phyloP scores from a whole-genome alignment of 2,329 filamentous ascomycete species.

The Dryadomyces quercus-mongolicae region DNA sequence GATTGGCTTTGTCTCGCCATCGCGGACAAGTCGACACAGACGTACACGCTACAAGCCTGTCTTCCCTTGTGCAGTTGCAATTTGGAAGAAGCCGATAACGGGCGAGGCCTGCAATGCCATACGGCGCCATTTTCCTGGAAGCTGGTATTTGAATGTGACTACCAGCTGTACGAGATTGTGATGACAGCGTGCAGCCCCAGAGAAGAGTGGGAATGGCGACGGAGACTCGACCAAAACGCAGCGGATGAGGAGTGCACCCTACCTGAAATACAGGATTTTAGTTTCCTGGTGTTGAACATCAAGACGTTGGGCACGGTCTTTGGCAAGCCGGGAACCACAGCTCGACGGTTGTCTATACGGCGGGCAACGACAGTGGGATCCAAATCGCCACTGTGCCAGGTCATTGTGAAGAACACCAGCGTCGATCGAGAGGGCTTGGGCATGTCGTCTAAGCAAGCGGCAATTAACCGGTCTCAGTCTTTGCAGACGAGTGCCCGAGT shows the following conservation, averaged over 20 bases:
- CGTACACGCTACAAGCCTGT: conserved; percentile 64
- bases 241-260: conserved; percentile 35
- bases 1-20: conserved; percentile 67
- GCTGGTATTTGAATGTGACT: conserved; percentile 65
- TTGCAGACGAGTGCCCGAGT: conserved; percentile 54
- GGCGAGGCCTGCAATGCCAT: conserved; percentile 73
- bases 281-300: conserved; percentile 56
- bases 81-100: conserved; percentile 64
- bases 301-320: conserved; percentile 65
- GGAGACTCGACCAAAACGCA: conserved; percentile 43
- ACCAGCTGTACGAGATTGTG: conserved; percentile 71
- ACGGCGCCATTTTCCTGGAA: conserved; percentile 88
- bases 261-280: conserved; percentile 38
- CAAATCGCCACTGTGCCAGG: conserved; percentile 56
- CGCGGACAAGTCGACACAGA: conserved; percentile 48
- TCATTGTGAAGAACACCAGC: conserved; percentile 80
- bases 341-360: conserved; percentile 65
- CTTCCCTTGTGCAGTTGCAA: conserved; percentile 54
- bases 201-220: conserved; percentile 73
- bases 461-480: conserved; percentile 69
- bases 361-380: conserved; percentile 62
- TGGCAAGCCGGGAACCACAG: conserved; percentile 54
- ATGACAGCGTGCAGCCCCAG: conserved; percentile 72
- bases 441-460: conserved; percentile 28
- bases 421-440: conserved; percentile 43